A percentile compares a stretch with the other conserved stretches of the same genome.
phyloP scores from a whole-genome alignment of 2,329 filamentous ascomycete genomes.

The Colletotrichum acutatum region DNA sequence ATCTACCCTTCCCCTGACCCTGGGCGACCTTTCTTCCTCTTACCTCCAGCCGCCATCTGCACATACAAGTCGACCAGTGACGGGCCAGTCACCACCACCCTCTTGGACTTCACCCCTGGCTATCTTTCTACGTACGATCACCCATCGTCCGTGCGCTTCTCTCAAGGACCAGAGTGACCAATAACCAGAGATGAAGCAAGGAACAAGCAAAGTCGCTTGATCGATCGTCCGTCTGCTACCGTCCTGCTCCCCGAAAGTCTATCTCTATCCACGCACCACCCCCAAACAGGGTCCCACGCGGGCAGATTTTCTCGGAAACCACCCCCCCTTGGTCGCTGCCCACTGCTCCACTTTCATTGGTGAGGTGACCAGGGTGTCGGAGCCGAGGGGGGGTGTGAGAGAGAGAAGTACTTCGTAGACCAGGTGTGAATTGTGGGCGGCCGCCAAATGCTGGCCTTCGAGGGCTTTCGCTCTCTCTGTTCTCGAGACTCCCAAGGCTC shows the following conservation, averaged over 20 bases:
- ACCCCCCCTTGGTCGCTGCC: background rate
- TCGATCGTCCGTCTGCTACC: background rate
- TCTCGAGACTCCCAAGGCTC: background rate
- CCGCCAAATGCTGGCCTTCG: background rate
- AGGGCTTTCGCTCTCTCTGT: background rate
- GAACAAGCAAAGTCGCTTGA: background rate
- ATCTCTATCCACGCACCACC: slow-evolving; percentile 1
- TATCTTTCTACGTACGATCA: background rate
- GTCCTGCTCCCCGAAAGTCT: background rate
- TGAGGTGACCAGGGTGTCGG: background rate
- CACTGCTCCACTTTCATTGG: background rate
- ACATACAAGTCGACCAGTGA: background rate
- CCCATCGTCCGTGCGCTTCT: background rate
- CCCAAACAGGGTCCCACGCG: background rate
- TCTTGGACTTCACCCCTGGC: no score
- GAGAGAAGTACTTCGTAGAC: no score
- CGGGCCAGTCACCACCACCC: background rate
- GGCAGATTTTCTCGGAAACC: background rate
- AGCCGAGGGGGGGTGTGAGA: background rate
- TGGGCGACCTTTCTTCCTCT: background rate
- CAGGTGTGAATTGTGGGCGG: background rate
- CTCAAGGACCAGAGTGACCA: background rate
- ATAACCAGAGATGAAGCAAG: background rate
- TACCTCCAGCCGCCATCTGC: background rate
- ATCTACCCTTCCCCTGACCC: background rate